Base-by-base conservation (phyloP, 2,329 filamentous ascomycete genomes). In the Epichloe brachyelytri region DNA sequence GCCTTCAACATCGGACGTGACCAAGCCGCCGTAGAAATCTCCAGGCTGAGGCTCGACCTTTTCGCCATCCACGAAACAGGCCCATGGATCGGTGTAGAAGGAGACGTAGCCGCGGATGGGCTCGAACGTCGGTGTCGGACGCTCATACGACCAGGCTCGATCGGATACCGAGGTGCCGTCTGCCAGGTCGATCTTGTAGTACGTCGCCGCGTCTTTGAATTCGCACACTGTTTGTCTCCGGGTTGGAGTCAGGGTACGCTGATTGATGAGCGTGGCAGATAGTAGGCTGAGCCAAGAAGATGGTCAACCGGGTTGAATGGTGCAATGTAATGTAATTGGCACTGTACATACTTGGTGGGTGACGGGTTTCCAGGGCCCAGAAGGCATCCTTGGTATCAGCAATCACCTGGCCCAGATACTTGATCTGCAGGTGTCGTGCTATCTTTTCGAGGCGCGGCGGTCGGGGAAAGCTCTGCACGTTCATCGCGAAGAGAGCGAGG, bases 21-120 rank as follows among this genome's bases (percentile, higher is more conserved):
- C 75, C 79, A 80, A 83, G 2, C 79, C 79, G 22, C 80, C 79
- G 63, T 82, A 82, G 56, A 81, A 82, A 57, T 82, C 78, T 7
- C 77, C 77, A 15, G 76, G 77, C 65, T 82, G 78, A 39, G 77
- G 67, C 61, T 75, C 68, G 19, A 81, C 79, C 58, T 70, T 70
- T 62, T 82, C 78, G 10, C 77, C 77, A 61, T 82, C 78, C 4
- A 81, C 78, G 61, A 71, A 79, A 58, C 79, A 83, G 52, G 80
- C 74, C 78, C 78, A 82, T 12, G 78, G 78, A 14, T 73, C 76
- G 12, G 76, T 77, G 59, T 80, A 83, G 57, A 83, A 79, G 40
- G 74, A 77, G 48, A 83, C 57, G 62, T 76, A 76, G 14, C 73
- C 76, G 57, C 73, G 74, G 59, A 83, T 74, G 5, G 66, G 64